phyloP scores from a whole-genome alignment of 768 basidiomycete genomes.

The Crepidotus variabilis region DNA sequence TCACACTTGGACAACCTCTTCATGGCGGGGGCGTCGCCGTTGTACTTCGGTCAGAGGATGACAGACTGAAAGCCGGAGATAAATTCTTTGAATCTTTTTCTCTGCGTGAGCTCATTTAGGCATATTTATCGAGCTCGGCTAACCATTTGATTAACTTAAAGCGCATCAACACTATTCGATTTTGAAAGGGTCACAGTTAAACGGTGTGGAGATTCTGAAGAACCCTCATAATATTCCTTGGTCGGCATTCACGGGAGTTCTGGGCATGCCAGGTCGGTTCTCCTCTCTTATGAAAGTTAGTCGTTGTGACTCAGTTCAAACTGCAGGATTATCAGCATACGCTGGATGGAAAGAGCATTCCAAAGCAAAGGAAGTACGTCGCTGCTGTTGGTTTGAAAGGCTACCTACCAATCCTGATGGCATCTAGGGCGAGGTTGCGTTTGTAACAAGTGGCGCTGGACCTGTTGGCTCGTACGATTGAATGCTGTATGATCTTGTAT shows the following conservation, averaged over 20 bases:
- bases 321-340: conserved; percentile 37
- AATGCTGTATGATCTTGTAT: background rate
- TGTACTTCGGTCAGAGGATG: background rate
- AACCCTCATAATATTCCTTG: conserved; percentile 45
- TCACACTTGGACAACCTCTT: background rate
- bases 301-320: background rate
- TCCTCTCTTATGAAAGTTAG: background rate
- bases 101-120: background rate
- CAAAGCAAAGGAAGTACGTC: conserved; percentile 27
- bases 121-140: background rate
- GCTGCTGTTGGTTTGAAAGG: no score
- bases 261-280: conserved; percentile 45
- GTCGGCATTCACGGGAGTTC: conserved; percentile 44
- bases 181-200: conserved; percentile 19
- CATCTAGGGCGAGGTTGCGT: conserved; percentile 36
- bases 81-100: conserved; percentile 10
- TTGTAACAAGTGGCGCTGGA: conserved; percentile 37
- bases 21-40: background rate
- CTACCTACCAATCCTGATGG: no score
- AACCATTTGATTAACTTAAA: conserved; percentile 9
- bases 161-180: conserved; percentile 37
- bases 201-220: conserved; percentile 23
- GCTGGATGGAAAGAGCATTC: conserved; percentile 38
- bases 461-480: conserved; percentile 59
- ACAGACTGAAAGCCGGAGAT: background rate